Conservation (phyloP, 2,329 filamentous ascomycete genomes). For the Claviceps capensis region DNA sequence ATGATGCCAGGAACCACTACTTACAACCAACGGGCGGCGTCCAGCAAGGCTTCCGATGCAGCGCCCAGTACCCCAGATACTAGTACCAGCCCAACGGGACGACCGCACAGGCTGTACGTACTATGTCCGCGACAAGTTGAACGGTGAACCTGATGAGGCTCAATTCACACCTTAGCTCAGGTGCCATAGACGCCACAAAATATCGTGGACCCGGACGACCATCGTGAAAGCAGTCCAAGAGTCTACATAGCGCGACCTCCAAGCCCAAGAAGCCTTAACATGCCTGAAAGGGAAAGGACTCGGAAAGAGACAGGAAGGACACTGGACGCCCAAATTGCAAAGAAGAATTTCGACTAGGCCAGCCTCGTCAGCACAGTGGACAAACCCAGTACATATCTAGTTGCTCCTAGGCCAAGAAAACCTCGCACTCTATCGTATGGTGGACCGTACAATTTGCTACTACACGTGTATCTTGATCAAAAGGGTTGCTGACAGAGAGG, state of each 20-base stretch:
- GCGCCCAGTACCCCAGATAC: neutral
- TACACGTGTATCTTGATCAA: neutral
- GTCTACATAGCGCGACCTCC: slow-evolving; percentile 1
- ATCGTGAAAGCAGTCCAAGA: neutral
- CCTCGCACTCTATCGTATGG: neutral
- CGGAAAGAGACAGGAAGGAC: slow-evolving; percentile 8
- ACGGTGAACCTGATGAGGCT: neutral
- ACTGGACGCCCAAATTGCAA: slow-evolving; percentile 6
- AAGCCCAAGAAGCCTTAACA: slow-evolving; percentile 9
- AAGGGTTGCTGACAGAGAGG: neutral
- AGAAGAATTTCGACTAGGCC: slow-evolving; percentile 7
- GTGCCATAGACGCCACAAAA: neutral
- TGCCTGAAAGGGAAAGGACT: slow-evolving; percentile 3
- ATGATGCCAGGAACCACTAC: neutral
- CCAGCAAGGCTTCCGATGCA: neutral
- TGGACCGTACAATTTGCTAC: neutral
- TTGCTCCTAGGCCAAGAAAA: neutral
- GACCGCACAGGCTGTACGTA: neutral
- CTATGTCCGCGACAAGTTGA: neutral
- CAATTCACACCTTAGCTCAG: neutral
- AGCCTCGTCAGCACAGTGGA: neutral
- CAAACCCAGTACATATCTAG: neutral
- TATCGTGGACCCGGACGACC: neutral
- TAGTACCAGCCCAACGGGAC: neutral
- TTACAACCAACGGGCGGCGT: neutral